Evolutionary conservation across 75 land plant genomes (phyloP).

Genomic region (Gnetum montanum): DNA sequence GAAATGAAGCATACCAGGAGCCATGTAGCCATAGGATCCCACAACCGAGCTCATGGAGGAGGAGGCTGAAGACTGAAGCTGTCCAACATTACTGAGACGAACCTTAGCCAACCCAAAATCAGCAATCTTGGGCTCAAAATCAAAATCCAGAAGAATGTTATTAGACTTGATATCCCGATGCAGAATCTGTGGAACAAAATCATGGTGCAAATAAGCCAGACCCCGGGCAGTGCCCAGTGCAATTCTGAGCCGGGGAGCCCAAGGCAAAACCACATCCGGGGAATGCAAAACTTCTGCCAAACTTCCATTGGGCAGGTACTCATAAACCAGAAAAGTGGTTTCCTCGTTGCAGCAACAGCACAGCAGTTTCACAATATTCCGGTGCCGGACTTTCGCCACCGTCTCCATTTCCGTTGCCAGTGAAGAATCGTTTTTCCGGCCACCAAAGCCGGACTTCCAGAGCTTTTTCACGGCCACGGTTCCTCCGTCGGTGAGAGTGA

Average conservation of each 20-base stretch:
- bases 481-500: conserved; percentile 47
- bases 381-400: conserved; percentile 68
- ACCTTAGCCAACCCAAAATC: conserved; percentile 60
- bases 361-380: conserved; percentile 55
- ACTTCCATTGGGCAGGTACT: conserved; percentile 66
- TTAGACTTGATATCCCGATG: conserved; percentile 67
- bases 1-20: conserved; percentile 47
- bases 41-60: conserved; percentile 30
- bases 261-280: conserved; percentile 20
- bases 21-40: conserved; percentile 39
- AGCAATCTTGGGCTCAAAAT: conserved; percentile 53
- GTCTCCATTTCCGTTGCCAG: conserved; percentile 53
- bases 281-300: conserved; percentile 48
- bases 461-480: conserved; percentile 72
- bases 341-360: conserved; percentile 55
- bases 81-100: too few relatives aligned
- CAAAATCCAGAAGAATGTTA: conserved; percentile 52
- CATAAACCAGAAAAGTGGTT: conserved; percentile 50
- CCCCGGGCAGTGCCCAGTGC: conserved; percentile 66
- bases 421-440: conserved; percentile 7
- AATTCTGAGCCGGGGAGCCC: conserved; percentile 31
- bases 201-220: conserved; percentile 67
- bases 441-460: conserved; percentile 5
- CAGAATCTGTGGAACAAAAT: conserved; percentile 50
- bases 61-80: conserved; percentile 23